Evolutionary conservation across 1,284 basidiomycete genomes (phyloP).

Genomic region (Abortiporus biennis): DNA sequence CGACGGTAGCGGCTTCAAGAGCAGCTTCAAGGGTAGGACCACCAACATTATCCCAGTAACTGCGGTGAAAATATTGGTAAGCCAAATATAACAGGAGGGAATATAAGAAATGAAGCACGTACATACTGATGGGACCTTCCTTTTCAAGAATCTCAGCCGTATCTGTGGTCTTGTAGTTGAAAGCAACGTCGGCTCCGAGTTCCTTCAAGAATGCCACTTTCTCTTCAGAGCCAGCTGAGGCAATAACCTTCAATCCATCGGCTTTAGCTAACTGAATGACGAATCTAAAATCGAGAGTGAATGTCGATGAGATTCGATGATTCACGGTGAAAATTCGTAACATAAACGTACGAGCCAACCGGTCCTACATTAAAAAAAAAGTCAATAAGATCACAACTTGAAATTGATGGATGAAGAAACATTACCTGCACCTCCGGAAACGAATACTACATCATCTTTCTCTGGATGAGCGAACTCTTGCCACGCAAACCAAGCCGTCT

Average conservation of each 20-base stretch:
- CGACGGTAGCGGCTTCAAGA: constrained; percentile 40
- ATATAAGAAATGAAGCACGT: constrained; percentile 7
- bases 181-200: constrained; percentile 63
- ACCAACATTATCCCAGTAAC: constrained; percentile 55
- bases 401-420: no score
- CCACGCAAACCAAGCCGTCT: constrained; percentile 21
- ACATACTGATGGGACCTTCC: constrained; percentile 53
- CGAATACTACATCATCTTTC: constrained; percentile 21
- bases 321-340: no score
- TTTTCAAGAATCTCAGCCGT: constrained; percentile 48
- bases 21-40: constrained; percentile 60
- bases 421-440: constrained; percentile 15
- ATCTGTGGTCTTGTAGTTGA: constrained; percentile 67
- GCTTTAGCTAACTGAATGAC: constrained; percentile 60
- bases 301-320: background rate
- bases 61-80: constrained; percentile 16
- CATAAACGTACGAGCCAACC: background rate
- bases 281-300: background rate
- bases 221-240: constrained; percentile 64
- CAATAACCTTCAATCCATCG: constrained; percentile 64
- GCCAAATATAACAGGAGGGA: background rate
- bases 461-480: constrained; percentile 16
- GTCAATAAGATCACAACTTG: background rate
- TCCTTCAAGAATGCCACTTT: constrained; percentile 62
- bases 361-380: background rate